Conservation (phyloP, 116 monocot species). For the Zostera marina region DNA sequence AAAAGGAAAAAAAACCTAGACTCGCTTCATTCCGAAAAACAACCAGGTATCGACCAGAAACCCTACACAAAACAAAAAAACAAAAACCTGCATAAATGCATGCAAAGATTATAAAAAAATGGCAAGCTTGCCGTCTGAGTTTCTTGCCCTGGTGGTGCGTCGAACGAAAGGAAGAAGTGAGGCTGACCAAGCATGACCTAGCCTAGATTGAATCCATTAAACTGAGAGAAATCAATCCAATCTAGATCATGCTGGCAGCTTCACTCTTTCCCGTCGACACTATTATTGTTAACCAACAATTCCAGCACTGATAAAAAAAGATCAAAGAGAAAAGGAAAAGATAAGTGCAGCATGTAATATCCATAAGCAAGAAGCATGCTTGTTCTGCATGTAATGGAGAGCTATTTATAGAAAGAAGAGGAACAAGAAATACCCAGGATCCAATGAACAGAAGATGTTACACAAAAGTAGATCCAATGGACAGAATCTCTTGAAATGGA, state of each 20-base stretch:
- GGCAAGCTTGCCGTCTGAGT: too few species aligned
- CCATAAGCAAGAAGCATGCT: too few species aligned
- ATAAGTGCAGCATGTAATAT: too few species aligned
- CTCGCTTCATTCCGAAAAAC: not conserved
- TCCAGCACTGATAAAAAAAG: too few species aligned
- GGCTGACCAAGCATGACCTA: constrained; percentile 11
- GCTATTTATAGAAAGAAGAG: constrained; percentile 1
- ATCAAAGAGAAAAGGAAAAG: constrained; percentile 4
- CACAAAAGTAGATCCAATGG: not conserved
- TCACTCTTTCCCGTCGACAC: constrained; percentile 10
- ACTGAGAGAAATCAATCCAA: constrained; percentile 7
- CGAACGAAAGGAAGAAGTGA: constrained; percentile 7
- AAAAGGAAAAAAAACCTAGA: not conserved
- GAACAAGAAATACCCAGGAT: not conserved
- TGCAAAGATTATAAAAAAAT: too few species aligned
- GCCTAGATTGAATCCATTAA: not conserved
- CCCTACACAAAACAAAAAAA: not conserved
- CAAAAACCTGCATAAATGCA: too few species aligned
- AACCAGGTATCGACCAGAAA: not conserved
- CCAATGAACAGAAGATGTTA: not conserved
- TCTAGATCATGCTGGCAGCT: constrained; percentile 23
- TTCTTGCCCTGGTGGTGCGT: too few species aligned
- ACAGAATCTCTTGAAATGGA: not conserved
- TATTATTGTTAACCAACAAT: not conserved
- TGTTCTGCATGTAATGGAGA: not conserved